These are phyloP conservation scores for Neofusicoccum kwambonambiense DNA, from an alignment of 2,329 filamentous ascomycete genomes.

Conservation along the genomic window DNA sequence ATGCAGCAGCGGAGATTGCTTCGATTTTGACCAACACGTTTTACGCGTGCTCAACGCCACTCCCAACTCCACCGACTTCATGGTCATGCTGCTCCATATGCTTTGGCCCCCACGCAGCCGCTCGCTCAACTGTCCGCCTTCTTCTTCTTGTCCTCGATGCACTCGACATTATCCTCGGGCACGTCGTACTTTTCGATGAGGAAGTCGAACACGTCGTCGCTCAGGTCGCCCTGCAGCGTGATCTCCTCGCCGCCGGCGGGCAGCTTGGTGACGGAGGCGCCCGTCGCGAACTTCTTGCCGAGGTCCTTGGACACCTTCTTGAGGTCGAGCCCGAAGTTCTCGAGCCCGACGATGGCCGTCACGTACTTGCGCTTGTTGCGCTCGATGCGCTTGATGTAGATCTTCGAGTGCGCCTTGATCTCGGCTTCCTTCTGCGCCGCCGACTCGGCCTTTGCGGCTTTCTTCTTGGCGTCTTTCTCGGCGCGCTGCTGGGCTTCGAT, in stretches of 20 bases:
- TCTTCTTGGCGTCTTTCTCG: slow-evolving; percentile 94
- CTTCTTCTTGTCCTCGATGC: slow-evolving; percentile 18
- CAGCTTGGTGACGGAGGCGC: slow-evolving; percentile 86
- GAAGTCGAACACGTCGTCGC: slow-evolving; percentile 91
- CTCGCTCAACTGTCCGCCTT: slow-evolving; percentile 3
- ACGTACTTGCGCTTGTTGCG: slow-evolving; percentile 98
- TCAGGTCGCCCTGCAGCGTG: slow-evolving; percentile 95
- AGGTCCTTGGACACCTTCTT: slow-evolving; percentile 97
- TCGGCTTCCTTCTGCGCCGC: slow-evolving; percentile 81
- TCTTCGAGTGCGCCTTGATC: slow-evolving; percentile 75
- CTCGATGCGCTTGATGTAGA: slow-evolving; percentile 95
- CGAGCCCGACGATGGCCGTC: slow-evolving; percentile 85
- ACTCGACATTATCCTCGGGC: slow-evolving; percentile 84
- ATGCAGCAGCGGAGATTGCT: not conserved
- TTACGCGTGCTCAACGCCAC: not conserved
- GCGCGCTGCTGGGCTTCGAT: slow-evolving; percentile 91
- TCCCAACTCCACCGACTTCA: not conserved
- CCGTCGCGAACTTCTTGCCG: slow-evolving; percentile 98
- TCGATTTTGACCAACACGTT: not conserved
- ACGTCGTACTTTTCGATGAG: slow-evolving; percentile 85
- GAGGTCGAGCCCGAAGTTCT: slow-evolving; percentile 85
- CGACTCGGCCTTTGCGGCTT: slow-evolving; percentile 89
- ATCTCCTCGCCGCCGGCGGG: slow-evolving; percentile 89
- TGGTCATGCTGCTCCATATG: not conserved
- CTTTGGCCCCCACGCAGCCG: not conserved